A percentile compares a stretch with the other conserved stretches of the same genome.
Conservation (phyloP, 441 rosid species). For the Sinapis alba region DNA sequence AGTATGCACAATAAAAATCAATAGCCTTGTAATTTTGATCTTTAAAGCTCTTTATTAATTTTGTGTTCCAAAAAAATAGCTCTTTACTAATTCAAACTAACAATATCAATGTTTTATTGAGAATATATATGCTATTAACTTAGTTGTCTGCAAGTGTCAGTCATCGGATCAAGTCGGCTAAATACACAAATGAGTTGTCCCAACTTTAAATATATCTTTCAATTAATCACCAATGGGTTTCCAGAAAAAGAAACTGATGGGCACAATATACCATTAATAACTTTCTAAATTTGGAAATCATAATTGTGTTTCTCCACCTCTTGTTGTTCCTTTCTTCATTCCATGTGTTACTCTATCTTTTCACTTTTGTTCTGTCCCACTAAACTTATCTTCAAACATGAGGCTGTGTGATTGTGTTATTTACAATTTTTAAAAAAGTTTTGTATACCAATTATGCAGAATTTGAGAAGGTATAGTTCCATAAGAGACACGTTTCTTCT, state of each 20-base stretch:
- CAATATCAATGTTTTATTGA: background rate
- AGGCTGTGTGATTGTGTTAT: background rate
- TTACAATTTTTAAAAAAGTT: background rate
- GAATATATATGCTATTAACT: background rate
- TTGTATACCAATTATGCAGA: slow-evolving; percentile 6
- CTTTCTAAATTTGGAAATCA: slow-evolving; percentile 2
- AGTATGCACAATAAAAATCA: background rate
- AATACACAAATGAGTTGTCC: background rate
- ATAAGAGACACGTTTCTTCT: slow-evolving; percentile 1
- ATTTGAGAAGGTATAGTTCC: slow-evolving; percentile 19
- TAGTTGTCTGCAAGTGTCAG: background rate
- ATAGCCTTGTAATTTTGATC: background rate
- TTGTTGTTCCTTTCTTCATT: slow-evolving; percentile 14
- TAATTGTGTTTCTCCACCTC: slow-evolving; percentile 15
- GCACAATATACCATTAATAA: slow-evolving; percentile 13
- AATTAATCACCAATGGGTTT: background rate
- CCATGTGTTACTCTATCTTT: slow-evolving; percentile 28
- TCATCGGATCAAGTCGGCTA: background rate
- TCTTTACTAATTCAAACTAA: background rate
- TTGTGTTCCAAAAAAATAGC: background rate
- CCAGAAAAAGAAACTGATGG: slow-evolving; percentile 14
- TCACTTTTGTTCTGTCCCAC: slow-evolving; percentile 23
- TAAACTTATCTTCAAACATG: slow-evolving; percentile 18
- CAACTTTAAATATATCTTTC: background rate
- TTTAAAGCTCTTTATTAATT: background rate